phyloP scores from a whole-genome alignment of 306 rosid species.

The Ammopiptanthus mongolicus region DNA sequence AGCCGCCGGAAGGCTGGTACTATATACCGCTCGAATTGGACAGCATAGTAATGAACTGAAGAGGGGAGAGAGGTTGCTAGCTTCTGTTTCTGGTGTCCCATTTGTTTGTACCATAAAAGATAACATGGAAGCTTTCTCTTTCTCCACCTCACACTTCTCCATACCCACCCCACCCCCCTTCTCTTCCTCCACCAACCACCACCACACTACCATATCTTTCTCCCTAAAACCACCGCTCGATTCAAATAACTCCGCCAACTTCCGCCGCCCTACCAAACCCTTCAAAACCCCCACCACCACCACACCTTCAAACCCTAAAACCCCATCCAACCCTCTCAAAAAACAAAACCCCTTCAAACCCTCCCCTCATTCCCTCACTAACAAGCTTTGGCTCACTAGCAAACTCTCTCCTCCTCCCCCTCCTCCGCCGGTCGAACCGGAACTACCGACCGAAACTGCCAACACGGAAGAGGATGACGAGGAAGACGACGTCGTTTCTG shows the following conservation, averaged over 20 bases:
- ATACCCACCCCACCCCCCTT: constrained; percentile 15
- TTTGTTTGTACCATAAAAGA: background rate
- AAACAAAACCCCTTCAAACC: constrained; percentile 26
- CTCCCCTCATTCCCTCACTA: constrained; percentile 43
- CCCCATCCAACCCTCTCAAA: constrained; percentile 55
- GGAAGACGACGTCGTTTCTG: constrained; percentile 2
- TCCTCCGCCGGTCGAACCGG: background rate
- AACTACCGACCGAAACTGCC: background rate
- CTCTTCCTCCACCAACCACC: constrained; percentile 17
- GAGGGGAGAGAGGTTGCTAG: background rate
- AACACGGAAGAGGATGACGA: background rate
- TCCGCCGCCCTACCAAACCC: constrained; percentile 73
- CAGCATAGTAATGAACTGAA: too few species aligned
- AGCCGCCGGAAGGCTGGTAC: too few species aligned
- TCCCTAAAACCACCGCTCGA: constrained; percentile 44
- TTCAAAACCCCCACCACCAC: constrained; percentile 27
- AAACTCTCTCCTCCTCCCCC: constrained; percentile 59
- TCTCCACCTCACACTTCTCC: constrained; percentile 35
- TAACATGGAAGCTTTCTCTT: constrained; percentile 55
- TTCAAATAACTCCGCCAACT: constrained; percentile 33
- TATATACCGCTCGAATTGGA: too few species aligned
- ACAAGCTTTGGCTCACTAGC: constrained; percentile 84
- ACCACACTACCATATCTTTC: constrained; percentile 30
- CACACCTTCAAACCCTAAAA: constrained; percentile 21
- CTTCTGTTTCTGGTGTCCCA: background rate